Evolutionary conservation across 2,329 filamentous ascomycete genomes (phyloP).

Genomic region (Botrytis paeoniae): DNA sequence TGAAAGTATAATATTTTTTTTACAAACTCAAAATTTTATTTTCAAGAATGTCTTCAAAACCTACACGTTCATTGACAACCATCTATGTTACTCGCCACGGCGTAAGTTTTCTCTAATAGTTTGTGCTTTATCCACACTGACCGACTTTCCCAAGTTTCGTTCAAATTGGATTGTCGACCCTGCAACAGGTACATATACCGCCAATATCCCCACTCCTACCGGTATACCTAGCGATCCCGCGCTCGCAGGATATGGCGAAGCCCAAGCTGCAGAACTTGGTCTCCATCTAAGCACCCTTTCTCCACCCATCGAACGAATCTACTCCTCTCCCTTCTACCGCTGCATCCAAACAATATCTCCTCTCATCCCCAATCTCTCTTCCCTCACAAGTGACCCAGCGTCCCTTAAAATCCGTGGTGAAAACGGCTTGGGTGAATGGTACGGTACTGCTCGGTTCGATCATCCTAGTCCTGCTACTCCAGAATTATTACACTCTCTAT

Average conservation of each 20-base stretch:
- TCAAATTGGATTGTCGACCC: conserved; percentile 86
- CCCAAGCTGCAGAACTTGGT: conserved; percentile 77
- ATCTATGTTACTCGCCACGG: conserved; percentile 75
- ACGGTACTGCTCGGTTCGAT: conserved; percentile 78
- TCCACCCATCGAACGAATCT: conserved; percentile 71
- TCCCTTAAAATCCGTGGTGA: conserved; percentile 51
- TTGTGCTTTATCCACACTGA: conserved; percentile 23
- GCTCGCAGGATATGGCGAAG: conserved; percentile 80
- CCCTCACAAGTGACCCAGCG: conserved; percentile 23
- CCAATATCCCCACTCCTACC: conserved; percentile 75
- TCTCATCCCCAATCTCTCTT: conserved; percentile 51
- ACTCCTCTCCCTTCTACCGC: conserved; percentile 82
- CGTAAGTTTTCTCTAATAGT: conserved; percentile 49
- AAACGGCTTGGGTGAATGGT: conserved; percentile 77
- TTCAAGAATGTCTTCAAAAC: conserved; percentile 10
- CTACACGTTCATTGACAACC: conserved; percentile 18
- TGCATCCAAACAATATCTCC: conserved; percentile 82
- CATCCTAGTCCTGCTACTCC: conserved; percentile 75
- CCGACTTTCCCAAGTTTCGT: conserved; percentile 63
- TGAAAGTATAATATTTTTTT: conserved; percentile 40
- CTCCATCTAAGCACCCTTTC: conserved; percentile 58
- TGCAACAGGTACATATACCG: conserved; percentile 72
- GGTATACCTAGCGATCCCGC: conserved; percentile 85
- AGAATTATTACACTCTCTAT: conserved; percentile 60
- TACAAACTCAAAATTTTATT: background rate